These are phyloP conservation scores for Medakamo hakoo DNA, from an alignment of 139 green algal species.

Conservation along the genomic window DNA sequence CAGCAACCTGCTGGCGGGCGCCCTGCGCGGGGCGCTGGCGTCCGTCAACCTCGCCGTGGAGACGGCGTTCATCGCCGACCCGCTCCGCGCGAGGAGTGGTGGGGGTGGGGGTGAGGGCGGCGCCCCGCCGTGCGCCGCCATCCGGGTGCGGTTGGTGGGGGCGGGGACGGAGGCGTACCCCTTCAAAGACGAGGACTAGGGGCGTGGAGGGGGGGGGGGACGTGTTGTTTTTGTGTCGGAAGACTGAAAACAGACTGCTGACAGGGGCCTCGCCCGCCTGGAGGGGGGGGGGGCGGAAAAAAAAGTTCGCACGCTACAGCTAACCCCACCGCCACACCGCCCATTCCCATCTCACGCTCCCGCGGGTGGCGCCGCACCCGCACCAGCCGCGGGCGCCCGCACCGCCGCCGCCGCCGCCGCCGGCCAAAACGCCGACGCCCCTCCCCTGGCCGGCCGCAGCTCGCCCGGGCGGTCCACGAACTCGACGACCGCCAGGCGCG, in stretches of 20 bases:
- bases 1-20: slow-evolving; percentile 78
- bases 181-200: slow-evolving; percentile 87
- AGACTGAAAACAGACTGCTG: too few relatives aligned
- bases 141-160: slow-evolving; percentile 55
- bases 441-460: slow-evolving; percentile 40
- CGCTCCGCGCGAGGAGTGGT: not conserved
- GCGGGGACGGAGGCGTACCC: slow-evolving; percentile 54
- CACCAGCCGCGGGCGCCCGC: too few relatives aligned
- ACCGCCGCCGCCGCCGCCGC: too few relatives aligned
- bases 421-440: not conserved
- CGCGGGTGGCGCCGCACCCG: too few relatives aligned
- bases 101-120: not conserved
- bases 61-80: not conserved
- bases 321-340: too few relatives aligned
- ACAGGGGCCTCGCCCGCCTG: too few relatives aligned
- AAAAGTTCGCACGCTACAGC: too few relatives aligned
- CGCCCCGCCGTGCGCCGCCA: slow-evolving; percentile 35
- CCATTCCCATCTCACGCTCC: too few relatives aligned
- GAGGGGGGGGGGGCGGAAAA: too few relatives aligned
- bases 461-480: slow-evolving; percentile 74
- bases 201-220: too few relatives aligned
- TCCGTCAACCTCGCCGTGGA: slow-evolving; percentile 29
- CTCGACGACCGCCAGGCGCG: slow-evolving; percentile 82
- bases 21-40: slow-evolving; percentile 76
- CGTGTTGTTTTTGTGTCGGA: too few relatives aligned